Conservation (phyloP, 345 rosid species). For the Noccaea bulbosa region DNA sequence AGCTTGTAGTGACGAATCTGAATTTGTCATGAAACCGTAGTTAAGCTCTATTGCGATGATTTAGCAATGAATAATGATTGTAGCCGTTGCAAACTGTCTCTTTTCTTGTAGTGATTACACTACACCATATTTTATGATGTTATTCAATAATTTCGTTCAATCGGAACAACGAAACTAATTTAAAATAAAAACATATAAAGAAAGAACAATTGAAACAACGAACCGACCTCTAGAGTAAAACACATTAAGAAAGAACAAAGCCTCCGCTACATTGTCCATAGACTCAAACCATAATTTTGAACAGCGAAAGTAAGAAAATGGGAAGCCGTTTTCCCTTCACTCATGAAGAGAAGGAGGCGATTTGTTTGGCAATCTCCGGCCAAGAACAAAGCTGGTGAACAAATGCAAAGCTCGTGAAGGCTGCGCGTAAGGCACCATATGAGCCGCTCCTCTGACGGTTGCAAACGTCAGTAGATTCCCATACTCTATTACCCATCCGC, state of each 20-base stretch:
- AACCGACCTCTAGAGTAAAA: too few relatives aligned
- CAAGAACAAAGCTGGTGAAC: constrained; percentile 68
- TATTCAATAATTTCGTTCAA: too few relatives aligned
- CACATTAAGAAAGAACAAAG: not conserved
- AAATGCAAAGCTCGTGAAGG: constrained; percentile 86
- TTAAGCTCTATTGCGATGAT: too few relatives aligned
- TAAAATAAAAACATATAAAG: too few relatives aligned
- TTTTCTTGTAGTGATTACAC: too few relatives aligned
- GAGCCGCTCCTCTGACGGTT: constrained; percentile 87
- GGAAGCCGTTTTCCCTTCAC: constrained; percentile 20
- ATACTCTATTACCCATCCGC: constrained; percentile 86
- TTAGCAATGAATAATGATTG: too few relatives aligned
- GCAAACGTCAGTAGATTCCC: constrained; percentile 76
- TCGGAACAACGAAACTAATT: too few relatives aligned
- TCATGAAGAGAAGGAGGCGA: constrained; percentile 49
- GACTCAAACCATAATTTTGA: constrained; percentile 8
- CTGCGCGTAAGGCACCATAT: constrained; percentile 95
- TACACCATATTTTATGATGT: too few relatives aligned
- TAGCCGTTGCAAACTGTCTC: too few relatives aligned
- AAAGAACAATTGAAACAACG: too few relatives aligned
- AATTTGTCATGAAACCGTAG: too few relatives aligned
- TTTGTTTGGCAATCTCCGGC: constrained; percentile 65
- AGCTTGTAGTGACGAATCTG: too few relatives aligned
- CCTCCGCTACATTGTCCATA: constrained; percentile 6
- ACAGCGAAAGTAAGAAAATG: not conserved